Evolutionary conservation across 1,284 basidiomycete genomes (phyloP).

Genomic region (Naganishia albida): DNA sequence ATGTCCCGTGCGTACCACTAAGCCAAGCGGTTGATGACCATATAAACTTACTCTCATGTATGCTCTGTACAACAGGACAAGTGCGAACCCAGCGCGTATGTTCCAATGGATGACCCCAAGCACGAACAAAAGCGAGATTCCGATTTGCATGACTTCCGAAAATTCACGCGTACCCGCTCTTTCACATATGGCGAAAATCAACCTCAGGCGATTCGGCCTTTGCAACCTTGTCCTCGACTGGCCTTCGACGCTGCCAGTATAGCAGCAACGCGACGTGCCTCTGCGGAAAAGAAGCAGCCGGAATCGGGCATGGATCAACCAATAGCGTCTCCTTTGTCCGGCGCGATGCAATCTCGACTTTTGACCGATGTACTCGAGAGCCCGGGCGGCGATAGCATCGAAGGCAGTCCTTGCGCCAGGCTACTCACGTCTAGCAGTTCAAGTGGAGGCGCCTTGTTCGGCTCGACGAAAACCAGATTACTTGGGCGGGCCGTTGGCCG

Average conservation of each 20-base stretch:
- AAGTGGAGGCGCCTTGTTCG: conserved; percentile 46
- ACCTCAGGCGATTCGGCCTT: conserved; percentile 32
- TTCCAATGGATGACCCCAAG: conserved; percentile 90
- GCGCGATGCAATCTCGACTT: conserved; percentile 3
- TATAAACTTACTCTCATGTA: conserved; percentile 12
- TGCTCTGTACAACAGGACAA: conserved; percentile 46
- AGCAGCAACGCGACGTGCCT: conserved; percentile 42
- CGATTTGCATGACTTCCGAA: conserved; percentile 88
- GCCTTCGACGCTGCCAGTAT: conserved; percentile 49
- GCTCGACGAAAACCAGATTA: conserved; percentile 44
- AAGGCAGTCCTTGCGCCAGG: conserved; percentile 34
- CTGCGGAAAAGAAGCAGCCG: conserved; percentile 41
- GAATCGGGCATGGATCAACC: conserved; percentile 44
- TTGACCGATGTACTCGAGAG: conserved; percentile 22
- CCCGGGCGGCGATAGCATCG: conserved; percentile 25
- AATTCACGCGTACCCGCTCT: conserved; percentile 80
- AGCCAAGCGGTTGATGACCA: not conserved
- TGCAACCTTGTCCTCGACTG: conserved; percentile 44
- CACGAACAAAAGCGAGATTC: conserved; percentile 75
- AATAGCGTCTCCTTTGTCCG: not conserved
- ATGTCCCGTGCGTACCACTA: conserved; percentile 55
- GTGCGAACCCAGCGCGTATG: conserved; percentile 80
- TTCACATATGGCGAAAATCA: conserved; percentile 76
- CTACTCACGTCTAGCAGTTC: conserved; percentile 13
- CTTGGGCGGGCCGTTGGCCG: conserved; percentile 34